Conservation (phyloP, 768 basidiomycete genomes). For the Gloeopeniophorella convolvens region DNA sequence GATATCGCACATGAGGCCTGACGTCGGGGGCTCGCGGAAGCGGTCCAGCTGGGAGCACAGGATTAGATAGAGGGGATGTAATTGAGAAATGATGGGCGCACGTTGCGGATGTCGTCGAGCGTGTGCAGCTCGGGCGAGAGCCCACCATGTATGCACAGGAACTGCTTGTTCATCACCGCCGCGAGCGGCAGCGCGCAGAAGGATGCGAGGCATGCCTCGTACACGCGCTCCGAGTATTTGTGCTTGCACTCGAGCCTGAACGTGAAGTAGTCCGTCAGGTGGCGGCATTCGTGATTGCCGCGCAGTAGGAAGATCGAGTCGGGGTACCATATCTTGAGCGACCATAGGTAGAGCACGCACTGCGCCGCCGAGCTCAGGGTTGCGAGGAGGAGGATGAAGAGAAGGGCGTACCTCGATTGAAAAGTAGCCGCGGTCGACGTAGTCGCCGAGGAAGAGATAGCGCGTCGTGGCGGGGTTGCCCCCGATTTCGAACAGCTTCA, state of each 20-base stretch:
- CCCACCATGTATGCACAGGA: constrained; percentile 96
- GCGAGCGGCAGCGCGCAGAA: constrained; percentile 95
- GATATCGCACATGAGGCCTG: constrained; percentile 97
- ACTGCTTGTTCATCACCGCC: constrained; percentile 99
- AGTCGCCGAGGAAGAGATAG: constrained; percentile 71
- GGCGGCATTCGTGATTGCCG: constrained; percentile 98
- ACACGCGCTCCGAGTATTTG: constrained; percentile 95
- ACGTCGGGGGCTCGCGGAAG: constrained; percentile 96
- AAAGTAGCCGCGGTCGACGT: constrained; percentile 72
- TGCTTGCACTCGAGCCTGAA: constrained; percentile 99
- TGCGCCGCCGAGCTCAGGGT: constrained; percentile 29
- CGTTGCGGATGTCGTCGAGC: constrained; percentile 86
- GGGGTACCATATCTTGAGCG: constrained; percentile 99
- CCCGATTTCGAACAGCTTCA: constrained; percentile 78
- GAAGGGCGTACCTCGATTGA: constrained; percentile 51
- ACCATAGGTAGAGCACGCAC: constrained; percentile 98
- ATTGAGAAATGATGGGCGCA: constrained; percentile 32
- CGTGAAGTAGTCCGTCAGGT: constrained; percentile 97
- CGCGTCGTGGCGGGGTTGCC: constrained; percentile 68
- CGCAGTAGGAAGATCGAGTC: constrained; percentile 93
- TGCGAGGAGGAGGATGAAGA: not conserved
- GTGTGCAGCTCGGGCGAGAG: constrained; percentile 93
- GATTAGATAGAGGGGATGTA: not conserved
- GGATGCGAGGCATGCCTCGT: constrained; percentile 96
- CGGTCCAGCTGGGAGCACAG: constrained; percentile 69